Evolutionary conservation across 305 asterid genomes (phyloP).

Genomic region (Fraxinus dipetala): DNA sequence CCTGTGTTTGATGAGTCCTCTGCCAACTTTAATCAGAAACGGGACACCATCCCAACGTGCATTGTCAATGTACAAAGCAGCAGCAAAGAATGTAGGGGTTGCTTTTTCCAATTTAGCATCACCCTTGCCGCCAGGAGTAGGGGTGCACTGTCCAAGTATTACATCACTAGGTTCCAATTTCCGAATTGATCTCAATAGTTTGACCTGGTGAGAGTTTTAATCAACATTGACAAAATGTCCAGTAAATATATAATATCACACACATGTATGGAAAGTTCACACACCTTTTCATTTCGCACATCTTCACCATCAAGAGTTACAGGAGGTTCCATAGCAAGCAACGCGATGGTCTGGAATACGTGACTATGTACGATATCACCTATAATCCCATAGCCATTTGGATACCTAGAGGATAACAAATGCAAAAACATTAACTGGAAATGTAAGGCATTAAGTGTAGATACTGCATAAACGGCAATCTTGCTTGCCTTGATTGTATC

Average conservation of each 20-base stretch:
- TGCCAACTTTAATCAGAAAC: slow-evolving; percentile 49
- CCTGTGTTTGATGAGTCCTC: slow-evolving; percentile 42
- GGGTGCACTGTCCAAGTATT: slow-evolving; percentile 33
- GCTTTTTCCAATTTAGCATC: slow-evolving; percentile 14
- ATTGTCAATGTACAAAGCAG: slow-evolving; percentile 45
- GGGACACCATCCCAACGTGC: slow-evolving; percentile 61
- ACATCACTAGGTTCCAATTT: slow-evolving; percentile 44
- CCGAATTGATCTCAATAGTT: slow-evolving; percentile 47
- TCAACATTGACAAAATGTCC: slow-evolving; percentile 8
- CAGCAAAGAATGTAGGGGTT: slow-evolving; percentile 44
- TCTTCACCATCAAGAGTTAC: slow-evolving; percentile 36
- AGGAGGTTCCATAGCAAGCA: slow-evolving; percentile 61
- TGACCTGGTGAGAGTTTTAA: slow-evolving; percentile 31
- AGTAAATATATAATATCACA: neutral
- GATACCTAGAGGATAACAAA: slow-evolving; percentile 27
- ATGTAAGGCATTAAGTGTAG: neutral
- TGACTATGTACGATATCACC: slow-evolving; percentile 57
- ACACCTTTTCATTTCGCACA: slow-evolving; percentile 37
- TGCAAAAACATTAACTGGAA: neutral
- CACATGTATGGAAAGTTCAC: neutral
- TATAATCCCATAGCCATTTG: slow-evolving; percentile 40
- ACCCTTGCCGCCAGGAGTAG: slow-evolving; percentile 22
- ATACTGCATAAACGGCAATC: neutral
- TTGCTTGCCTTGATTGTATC: slow-evolving; percentile 34
- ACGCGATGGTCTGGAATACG: slow-evolving; percentile 50